phyloP scores from a whole-genome alignment of 139 green algal species.

The Trebouxia sp. region DNA sequence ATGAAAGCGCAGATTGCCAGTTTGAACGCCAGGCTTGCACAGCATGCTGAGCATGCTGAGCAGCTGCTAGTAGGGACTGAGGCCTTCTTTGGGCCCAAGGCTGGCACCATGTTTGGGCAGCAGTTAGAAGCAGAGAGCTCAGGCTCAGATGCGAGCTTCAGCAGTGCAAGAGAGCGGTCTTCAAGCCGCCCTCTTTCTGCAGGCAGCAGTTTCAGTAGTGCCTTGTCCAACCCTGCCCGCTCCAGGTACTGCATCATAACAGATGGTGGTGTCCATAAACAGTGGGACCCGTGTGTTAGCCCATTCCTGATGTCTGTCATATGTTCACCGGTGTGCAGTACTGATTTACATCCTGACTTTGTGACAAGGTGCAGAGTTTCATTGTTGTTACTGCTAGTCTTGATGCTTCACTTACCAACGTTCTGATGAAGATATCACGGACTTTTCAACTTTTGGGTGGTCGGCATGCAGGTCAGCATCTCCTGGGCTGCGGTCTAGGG shows the following conservation, averaged over 20 bases:
- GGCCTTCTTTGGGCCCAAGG: constrained; percentile 12
- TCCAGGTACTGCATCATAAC: background rate
- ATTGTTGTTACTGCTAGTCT: no score
- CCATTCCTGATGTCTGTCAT: no score
- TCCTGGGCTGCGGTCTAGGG: background rate
- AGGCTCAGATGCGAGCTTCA: background rate
- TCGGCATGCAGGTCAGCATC: constrained; percentile 9
- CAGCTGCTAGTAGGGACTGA: background rate
- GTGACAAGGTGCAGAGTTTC: no score
- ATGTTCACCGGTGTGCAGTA: no score
- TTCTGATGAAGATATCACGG: no score
- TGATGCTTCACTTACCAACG: no score
- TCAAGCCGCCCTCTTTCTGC: background rate
- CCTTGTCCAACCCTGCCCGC: background rate
- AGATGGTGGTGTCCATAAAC: no score
- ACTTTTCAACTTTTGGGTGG: no score
- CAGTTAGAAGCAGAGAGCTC: background rate
- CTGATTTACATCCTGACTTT: no score
- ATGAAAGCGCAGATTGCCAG: constrained; percentile 3
- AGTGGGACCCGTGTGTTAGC: no score
- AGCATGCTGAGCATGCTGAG: constrained; percentile 27
- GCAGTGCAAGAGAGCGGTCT: constrained; percentile 2
- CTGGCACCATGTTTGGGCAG: background rate
- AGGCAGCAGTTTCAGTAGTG: background rate
- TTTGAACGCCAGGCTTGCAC: constrained; percentile 15